Percentiles rank a stretch among this genome's conserved stretches.
These are phyloP conservation scores for Xerocomellus intermedius DNA, from an alignment of 768 basidiomycete genomes.

Conservation along the genomic window DNA sequence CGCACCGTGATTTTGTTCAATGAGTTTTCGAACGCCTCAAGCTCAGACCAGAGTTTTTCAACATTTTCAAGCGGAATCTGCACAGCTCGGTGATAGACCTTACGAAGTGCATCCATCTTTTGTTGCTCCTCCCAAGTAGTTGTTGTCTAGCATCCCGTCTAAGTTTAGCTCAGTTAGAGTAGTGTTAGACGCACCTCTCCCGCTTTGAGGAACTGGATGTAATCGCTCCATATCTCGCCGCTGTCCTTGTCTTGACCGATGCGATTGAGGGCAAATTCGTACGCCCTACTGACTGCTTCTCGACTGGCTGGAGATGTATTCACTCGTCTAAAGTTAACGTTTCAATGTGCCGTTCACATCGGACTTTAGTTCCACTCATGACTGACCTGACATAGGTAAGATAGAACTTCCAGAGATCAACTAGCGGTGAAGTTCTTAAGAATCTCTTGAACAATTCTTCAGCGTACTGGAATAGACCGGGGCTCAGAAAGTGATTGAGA, in stretches of 20 bases:
- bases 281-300: conserved; percentile 80
- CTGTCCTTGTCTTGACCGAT: conserved; percentile 92
- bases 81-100: conserved; percentile 90
- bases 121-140: conserved; percentile 96
- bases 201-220: conserved; percentile 82
- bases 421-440: conserved; percentile 79
- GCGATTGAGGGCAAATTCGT: conserved; percentile 88
- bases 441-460: conserved; percentile 90
- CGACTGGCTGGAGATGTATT: conserved; percentile 68
- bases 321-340: conserved; percentile 49
- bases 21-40: conserved; percentile 86
- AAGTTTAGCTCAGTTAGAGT: conserved; percentile 1
- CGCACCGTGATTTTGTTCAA: conserved; percentile 83
- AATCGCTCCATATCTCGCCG: conserved; percentile 91
- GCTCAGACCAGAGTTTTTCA: conserved; percentile 90
- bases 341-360: conserved; percentile 11
- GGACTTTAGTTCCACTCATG: conserved; percentile 7
- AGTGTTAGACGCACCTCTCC: conserved; percentile 57
- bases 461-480: conserved; percentile 67
- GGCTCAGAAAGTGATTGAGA: conserved; percentile 71
- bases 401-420: conserved; percentile 92
- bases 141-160: conserved; percentile 43
- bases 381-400: conserved; percentile 87
- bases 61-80: conserved; percentile 94
- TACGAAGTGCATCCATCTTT: conserved; percentile 90